Percentiles rank a stretch among this genome's conserved stretches.
Evolutionary conservation across 2,329 filamentous ascomycete species (phyloP).

Genomic region (Colletotrichum musicola): DNA sequence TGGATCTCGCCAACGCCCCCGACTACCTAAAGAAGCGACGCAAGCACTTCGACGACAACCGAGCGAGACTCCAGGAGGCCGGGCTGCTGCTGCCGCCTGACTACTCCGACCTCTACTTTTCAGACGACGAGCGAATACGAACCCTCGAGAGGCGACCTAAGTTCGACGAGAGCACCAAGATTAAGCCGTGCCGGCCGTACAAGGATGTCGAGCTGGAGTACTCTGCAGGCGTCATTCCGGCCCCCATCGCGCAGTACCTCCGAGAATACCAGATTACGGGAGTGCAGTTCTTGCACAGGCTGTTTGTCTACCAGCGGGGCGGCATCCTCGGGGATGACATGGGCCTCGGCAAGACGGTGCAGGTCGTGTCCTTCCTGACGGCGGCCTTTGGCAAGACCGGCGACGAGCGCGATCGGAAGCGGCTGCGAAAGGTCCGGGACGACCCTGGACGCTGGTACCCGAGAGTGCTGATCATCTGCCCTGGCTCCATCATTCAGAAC

Average conservation of each 20-base stretch:
- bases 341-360: constrained; percentile 96
- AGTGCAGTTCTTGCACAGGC: constrained; percentile 84
- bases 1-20: constrained; percentile 72
- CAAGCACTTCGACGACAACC: constrained; percentile 74
- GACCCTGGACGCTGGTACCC: constrained; percentile 80
- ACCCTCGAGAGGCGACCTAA: constrained; percentile 75
- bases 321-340: constrained; percentile 96
- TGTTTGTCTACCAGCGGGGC: constrained; percentile 92
- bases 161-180: constrained; percentile 66
- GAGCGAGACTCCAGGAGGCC: constrained; percentile 70
- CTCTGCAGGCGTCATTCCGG: constrained; percentile 86
- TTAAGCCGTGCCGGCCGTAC: constrained; percentile 77
- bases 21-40: constrained; percentile 80
- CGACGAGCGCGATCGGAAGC: constrained; percentile 85
- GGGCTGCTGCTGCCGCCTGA: constrained; percentile 83
- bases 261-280: constrained; percentile 93
- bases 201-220: constrained; percentile 80
- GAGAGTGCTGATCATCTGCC: constrained; percentile 86
- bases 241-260: constrained; percentile 89
- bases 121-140: constrained; percentile 66
- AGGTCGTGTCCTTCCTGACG: constrained; percentile 92
- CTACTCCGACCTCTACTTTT: constrained; percentile 82
- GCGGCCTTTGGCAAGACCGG: constrained; percentile 95
- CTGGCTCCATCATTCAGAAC: constrained; percentile 88
- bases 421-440: constrained; percentile 87